Base-by-base conservation (phyloP, 768 basidiomycete species). In the Pisolithus microcarpus region DNA sequence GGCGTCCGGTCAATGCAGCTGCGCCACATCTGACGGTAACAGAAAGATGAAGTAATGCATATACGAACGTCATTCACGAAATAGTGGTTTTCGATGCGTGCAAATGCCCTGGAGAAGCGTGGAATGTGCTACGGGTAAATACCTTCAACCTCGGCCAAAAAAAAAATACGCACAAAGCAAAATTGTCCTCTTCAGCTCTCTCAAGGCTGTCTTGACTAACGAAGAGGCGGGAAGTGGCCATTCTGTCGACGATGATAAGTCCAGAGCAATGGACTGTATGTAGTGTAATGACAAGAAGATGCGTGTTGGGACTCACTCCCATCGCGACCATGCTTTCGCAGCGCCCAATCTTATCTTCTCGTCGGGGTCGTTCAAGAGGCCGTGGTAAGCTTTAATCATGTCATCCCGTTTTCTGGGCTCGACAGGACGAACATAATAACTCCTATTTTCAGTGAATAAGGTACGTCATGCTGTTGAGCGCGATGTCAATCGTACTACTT, bases 81-180 rank as follows among this genome's bases (percentile, higher is more conserved):
- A 66, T 87, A 95, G 60, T 94, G 91, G 60, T 91, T 91, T 70
- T 92, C 91, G 43, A 94, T 91, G 36, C 82, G 73, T 18, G 91
- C 87, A 65, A 92, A 93, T 0, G 91, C 85, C 50, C 89, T 92
- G 48, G 24, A 18, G 30, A 34, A 49, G n/a, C 8, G 28, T 54
- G 37, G 53, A 51, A 11, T 48, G 42, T 38, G 23, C 21, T 44
- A 51, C 56, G 23, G 46, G 51, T 40, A 40, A 47, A 1, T 26
- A n/a, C 31, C 49, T 45, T 48, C 28, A 46, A 18, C 7, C n/a
- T 13, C 6, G 13, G 9, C 26, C 37, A 46, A 44, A 51, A 52
- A 44, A 51, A 52, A 38, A 26, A 23, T 18, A 70, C 77, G 40
- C 60, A 89, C 89, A 82, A 81, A 23, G 91, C 84, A 65, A 85